phyloP scores from a whole-genome alignment of 1,139 yeast species.

The Debaryomycetaceae sp. region DNA sequence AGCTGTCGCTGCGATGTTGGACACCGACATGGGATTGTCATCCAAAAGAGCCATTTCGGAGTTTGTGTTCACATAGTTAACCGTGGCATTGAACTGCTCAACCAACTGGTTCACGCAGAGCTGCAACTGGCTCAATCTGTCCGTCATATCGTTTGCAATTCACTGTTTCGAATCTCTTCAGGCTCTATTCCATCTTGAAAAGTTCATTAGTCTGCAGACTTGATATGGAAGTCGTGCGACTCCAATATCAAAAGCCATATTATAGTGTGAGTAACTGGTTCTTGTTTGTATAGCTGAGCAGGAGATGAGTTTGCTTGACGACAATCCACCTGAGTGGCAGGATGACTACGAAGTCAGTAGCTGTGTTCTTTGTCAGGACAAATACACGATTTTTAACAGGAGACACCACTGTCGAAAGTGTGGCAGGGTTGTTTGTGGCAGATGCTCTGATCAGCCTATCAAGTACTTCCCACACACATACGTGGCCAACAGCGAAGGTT shows the following conservation, averaged over 20 bases:
- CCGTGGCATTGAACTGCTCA: slow-evolving; percentile 88
- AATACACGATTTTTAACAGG: slow-evolving; percentile 66
- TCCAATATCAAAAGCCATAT: not conserved
- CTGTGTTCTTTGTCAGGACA: slow-evolving; percentile 61
- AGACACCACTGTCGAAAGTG: slow-evolving; percentile 92
- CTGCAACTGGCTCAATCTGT: slow-evolving; percentile 88
- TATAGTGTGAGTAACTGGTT: not conserved
- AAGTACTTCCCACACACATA: slow-evolving; percentile 40
- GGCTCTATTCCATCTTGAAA: not conserved
- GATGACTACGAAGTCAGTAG: slow-evolving; percentile 55
- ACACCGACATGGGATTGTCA: slow-evolving; percentile 35
- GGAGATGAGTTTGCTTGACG: not conserved
- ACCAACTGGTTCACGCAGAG: slow-evolving; percentile 87
- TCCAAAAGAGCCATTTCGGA: slow-evolving; percentile 39
- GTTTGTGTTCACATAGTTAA: slow-evolving; percentile 70
- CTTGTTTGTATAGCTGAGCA: not conserved
- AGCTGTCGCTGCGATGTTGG: slow-evolving; percentile 43
- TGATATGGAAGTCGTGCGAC: not conserved
- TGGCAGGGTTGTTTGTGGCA: slow-evolving; percentile 71
- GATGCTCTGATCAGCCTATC: slow-evolving; percentile 52
- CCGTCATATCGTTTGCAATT: slow-evolving; percentile 50
- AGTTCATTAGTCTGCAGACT: not conserved
- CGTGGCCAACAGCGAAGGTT: slow-evolving; percentile 28
- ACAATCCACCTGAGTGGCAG: slow-evolving; percentile 55
- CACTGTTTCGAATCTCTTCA: not conserved